Base-by-base conservation (phyloP, 176 grass and related monocot species). In the Phoenix roebelenii region DNA sequence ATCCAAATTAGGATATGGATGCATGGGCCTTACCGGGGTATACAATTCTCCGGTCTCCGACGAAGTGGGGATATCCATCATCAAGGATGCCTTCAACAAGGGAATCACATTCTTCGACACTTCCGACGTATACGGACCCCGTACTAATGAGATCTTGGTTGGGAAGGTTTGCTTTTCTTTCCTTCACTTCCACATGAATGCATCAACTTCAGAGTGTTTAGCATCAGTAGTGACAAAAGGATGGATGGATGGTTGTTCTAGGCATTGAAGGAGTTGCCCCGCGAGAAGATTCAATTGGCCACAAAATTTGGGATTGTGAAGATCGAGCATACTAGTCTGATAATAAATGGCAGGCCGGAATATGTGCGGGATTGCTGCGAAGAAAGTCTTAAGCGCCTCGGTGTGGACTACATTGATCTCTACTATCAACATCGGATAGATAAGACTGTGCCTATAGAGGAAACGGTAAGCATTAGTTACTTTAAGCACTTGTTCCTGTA, bases 51-150 rank as follows among this genome's bases (percentile, higher is more conserved):
- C 70, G n/a, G 44, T 73, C 4, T 16, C 4, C 24, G 70, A 73
- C 5, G 70, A 60, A 9, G 49, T 20, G 22, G 70, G 59, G 49
- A 3, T 73, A 24, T 49, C 71, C 51, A 63, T 64, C 49, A 63
- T 74, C 57, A 64, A 74, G 60, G 44, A 54, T 4, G 71, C 59
- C 35, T 74, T 74, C 30, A 7, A 10, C 16, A 55, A 55, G 14
- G 58, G 71, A 18, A 39, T 74, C 49, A 74, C 59, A 15, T 74
- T 74, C 61, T 74, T 74, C 49, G 58, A 74, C 49, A 74, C 70
- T 16, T 30, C 70, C 6, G 30, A 73, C 23, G 1, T 55, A 49
- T 73, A 73, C 23, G 70, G 70, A 32, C 32, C 58, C 5, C 22
- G 16, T 23, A 60, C 58, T 15, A 61, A 68, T 22, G 65, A 56